Conservation (phyloP, 768 basidiomycete genomes). For the Lentinula guzmanii region DNA sequence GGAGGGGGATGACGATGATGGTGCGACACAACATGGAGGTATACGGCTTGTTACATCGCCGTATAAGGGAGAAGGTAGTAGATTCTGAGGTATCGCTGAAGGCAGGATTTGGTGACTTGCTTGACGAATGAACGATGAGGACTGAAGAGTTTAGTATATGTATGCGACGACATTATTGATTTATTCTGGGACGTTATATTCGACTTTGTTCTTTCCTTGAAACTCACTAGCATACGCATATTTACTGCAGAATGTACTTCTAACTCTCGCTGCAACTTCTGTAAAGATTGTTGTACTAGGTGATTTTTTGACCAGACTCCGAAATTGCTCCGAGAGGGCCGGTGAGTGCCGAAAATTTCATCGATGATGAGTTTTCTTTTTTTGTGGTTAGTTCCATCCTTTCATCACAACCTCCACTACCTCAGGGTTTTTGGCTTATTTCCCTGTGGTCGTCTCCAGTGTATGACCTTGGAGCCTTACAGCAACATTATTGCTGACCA, state of each 20-base stretch:
- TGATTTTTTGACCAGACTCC: slow-evolving; percentile 2
- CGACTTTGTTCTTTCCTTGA: background rate
- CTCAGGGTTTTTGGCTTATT: background rate
- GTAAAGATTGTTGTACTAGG: background rate
- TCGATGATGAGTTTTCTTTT: background rate
- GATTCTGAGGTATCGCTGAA: background rate
- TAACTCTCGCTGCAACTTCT: too few relatives aligned
- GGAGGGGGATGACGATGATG: slow-evolving; percentile 8
- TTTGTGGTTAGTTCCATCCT: background rate
- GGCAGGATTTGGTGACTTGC: too few relatives aligned
- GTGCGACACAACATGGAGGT: slow-evolving; percentile 18
- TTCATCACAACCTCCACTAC: background rate
- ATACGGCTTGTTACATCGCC: slow-evolving; percentile 29
- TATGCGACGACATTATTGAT: background rate
- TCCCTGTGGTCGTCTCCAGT: slow-evolving; percentile 18
- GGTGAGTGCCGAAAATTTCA: background rate
- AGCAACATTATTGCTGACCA: slow-evolving; percentile 65
- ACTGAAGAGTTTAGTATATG: background rate
- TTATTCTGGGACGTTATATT: background rate
- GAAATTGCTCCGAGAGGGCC: slow-evolving; percentile 13
- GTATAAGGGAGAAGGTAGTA: background rate
- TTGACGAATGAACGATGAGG: background rate
- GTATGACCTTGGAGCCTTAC: slow-evolving; percentile 34
- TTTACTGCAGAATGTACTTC: too few relatives aligned
- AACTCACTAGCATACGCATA: too few relatives aligned